These are phyloP conservation scores for Trifolium repens DNA, from an alignment of 306 rosid genomes.

Conservation along the genomic window DNA sequence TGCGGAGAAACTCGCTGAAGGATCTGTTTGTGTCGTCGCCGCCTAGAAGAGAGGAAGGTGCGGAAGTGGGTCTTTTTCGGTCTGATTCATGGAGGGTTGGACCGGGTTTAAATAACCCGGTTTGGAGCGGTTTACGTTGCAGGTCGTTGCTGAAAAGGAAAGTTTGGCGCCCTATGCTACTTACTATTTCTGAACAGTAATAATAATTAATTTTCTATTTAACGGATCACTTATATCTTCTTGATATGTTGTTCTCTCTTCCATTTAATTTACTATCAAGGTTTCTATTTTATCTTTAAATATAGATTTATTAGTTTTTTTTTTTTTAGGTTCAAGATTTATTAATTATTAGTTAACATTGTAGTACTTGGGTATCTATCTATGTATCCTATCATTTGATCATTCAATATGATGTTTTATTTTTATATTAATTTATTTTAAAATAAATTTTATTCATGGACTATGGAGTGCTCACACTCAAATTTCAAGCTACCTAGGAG, in stretches of 20 bases:
- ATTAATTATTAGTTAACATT: no score
- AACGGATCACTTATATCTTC: not conserved
- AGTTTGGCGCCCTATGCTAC: slow-evolving; percentile 83
- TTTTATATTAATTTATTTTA: no score
- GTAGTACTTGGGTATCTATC: no score
- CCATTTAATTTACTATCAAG: not conserved
- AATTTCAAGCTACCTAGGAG: no score
- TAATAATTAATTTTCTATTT: slow-evolving; percentile 3
- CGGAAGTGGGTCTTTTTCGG: slow-evolving; percentile 35
- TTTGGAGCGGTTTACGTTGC: slow-evolving; percentile 70
- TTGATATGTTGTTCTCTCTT: not conserved
- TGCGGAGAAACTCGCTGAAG: slow-evolving; percentile 65
- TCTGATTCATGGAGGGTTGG: slow-evolving; percentile 40
- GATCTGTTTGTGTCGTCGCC: slow-evolving; percentile 77
- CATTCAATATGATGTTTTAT: no score
- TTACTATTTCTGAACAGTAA: slow-evolving; percentile 66
- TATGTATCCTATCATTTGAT: no score
- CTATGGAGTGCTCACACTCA: no score
- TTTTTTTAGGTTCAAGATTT: no score
- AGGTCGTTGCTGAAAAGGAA: slow-evolving; percentile 65
- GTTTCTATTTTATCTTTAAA: not conserved
- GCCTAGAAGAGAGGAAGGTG: slow-evolving; percentile 45
- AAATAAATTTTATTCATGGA: no score
- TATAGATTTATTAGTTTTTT: not conserved
- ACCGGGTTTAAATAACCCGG: slow-evolving; percentile 62